Evolutionary conservation across 352 stramenopile genomes (phyloP).

Genomic region (Phytophthora constricta): DNA sequence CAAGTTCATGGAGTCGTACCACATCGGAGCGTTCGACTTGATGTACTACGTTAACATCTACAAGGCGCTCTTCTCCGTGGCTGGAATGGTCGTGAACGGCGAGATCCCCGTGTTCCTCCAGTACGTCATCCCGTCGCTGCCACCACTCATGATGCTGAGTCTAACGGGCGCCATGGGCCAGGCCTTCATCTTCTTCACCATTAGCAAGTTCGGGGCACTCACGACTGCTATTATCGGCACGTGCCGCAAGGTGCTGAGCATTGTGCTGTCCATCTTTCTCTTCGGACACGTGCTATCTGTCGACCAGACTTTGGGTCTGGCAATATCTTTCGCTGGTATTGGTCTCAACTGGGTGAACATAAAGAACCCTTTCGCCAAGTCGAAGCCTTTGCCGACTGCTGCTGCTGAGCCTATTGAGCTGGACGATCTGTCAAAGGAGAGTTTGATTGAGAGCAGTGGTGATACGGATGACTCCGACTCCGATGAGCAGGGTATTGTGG

Average conservation of each 20-base stretch:
- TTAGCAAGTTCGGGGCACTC: conserved; percentile 86
- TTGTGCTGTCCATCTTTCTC: conserved; percentile 83
- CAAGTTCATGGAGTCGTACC: conserved; percentile 83
- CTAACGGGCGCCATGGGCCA: conserved; percentile 80
- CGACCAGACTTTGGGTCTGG: conserved; percentile 71
- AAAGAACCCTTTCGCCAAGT: conserved; percentile 54
- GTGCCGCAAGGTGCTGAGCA: conserved; percentile 86
- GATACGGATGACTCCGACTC: conserved; percentile 69
- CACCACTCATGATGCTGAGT: conserved; percentile 75
- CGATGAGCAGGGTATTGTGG: conserved; percentile 48
- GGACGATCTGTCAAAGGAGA: conserved; percentile 53
- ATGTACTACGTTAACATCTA: conserved; percentile 91
- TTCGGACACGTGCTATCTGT: conserved; percentile 80
- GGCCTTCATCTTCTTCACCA: conserved; percentile 89
- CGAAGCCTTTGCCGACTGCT: conserved; percentile 22
- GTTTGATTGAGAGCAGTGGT: conserved; percentile 68
- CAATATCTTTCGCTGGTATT: conserved; percentile 74
- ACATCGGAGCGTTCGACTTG: conserved; percentile 84
- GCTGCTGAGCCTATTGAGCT: conserved; percentile 20
- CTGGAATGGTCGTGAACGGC: conserved; percentile 75
- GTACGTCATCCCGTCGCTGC: conserved; percentile 61
- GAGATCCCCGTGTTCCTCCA: conserved; percentile 73
- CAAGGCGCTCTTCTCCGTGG: conserved; percentile 74
- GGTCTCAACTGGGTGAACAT: conserved; percentile 82
- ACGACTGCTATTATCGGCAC: conserved; percentile 89